Base-by-base conservation (phyloP, 371 early-diverging fungal genomes). In the Saksenaea oblongispora region DNA sequence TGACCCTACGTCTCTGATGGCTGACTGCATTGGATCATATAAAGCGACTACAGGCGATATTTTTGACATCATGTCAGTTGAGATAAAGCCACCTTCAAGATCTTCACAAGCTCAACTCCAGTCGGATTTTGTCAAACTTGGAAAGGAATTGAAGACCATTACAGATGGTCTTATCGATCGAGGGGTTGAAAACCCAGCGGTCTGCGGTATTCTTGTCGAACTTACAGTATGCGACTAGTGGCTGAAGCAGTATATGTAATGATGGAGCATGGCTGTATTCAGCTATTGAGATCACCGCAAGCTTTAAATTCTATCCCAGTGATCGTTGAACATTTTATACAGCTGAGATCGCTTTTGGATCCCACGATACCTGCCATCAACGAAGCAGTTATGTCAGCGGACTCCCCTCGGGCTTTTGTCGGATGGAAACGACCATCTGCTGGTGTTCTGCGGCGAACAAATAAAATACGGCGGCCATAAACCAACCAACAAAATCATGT, bases 101-200 rank as follows among this genome's bases (percentile, higher is more conserved):
- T 36, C 39, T 8, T 62, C 55, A n/a, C 27, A 28, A 10, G 5
- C 14, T 8, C 62, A 62, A 24, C 24, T 54, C 0, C 55, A 62
- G 36, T 55, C 62, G 0, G 62, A 62, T 15, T 62, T 62, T 37
- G 56, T 62, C 0, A 55, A 62, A 27, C 10, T 35, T 11, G 62
- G 62, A 7, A 62, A 62, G 17, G 55, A 62, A 27, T 26, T 62
- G 62, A 54, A 62, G 42, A 10, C 3, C 0, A 55, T 55, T 26
- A 13, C 36, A 13, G 62, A 62, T 27, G 0, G 37, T 11, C 42
- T 62, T 14, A 17, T 36, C 18, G 28, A 11, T 34, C 0, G 11
- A 27, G 56, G 42, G n/a, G 18, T 62, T 18, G 1, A 62, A 0
- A n/a, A 54, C 31, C 28, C 31, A 26, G 27, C 55, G 13, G 56